Base-by-base conservation (phyloP, 2,329 filamentous ascomycete genomes). In the Exophiala bonariae region DNA sequence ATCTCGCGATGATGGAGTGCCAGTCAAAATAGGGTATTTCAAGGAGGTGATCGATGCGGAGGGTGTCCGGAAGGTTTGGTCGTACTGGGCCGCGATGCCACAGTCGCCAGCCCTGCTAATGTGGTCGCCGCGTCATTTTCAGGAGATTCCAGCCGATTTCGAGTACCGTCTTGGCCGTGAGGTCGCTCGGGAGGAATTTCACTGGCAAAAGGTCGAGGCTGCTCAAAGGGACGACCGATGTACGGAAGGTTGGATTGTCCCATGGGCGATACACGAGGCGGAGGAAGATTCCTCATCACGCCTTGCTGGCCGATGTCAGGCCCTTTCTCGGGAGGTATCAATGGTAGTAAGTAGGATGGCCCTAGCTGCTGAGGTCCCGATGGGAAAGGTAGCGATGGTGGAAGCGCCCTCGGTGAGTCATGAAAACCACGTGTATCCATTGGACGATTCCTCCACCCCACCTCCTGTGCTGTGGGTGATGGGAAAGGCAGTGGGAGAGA, bases 41-140 rank as follows among this genome's bases (percentile, higher is more conserved):
- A 47, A 19, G 38, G 44, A 6, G 37, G 44, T 16, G 17, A 30
- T 17, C 41, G 44, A 10, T 47, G 45, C 5, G 30, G 42, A 18
- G 42, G 35, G 26, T 43, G 47, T 23, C 17, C 42, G 17, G 34
- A 32, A n/a, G 50, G 38, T 30, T 26, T 49, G 10, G 35, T 19
- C 10, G 42, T 40, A 3, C 52, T 43, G 16, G 51, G 18, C 9
- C 51, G 45, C 9, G 49, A 26, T 8, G 42, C 42, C 17, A 39
- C 51, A 11, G 48, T 39, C 23, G 57, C 56, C 10, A 60, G 46
- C 10, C 49, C 56, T 16, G 57, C 57, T 19, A 59, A 43, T 9
- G 56, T 47, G 31, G 35, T 55, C 14, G 54, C 54, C 11, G 57
- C 57, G 38, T 60, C 56, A 41, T 45, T 58, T 37, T 57, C 56